Evolutionary conservation across 176 grass and related monocot species (phyloP), one percentile per base, ranked within the genome.

Genomic region (Melocanna baccifera): DNA sequence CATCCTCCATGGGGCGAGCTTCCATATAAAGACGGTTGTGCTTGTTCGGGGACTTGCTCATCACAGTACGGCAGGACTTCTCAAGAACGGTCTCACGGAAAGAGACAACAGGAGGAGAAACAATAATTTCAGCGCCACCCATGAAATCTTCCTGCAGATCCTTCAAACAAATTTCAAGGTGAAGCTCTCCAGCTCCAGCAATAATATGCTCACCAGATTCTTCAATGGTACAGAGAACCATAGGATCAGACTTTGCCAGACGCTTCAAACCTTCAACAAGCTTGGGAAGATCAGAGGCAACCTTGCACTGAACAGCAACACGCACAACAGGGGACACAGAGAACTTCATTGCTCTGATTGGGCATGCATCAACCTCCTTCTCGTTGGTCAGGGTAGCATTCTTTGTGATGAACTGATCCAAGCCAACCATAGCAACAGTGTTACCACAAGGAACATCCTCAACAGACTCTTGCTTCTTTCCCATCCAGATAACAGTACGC

Each of bases 261-360:
- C 94, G 91, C 62, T 97, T 97, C 67, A 96, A 83, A 63, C 91
- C 91, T 89, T 96, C 94, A 11, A 96, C 88, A 22, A 96, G 94
- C 78, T 96, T 96, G 20, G 94, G 94, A 47, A 96, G 85, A 71
- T 96, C 91, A 68, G 89, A 96, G 4, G 89, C 91, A 63, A 84
- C 52, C 89, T 93, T 96, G 84, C 94, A 93, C 84, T 96, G 88
- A 45, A 97, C 91, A 64, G 91, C 94, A 64, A 97, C 89, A 84
- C 94, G 89, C 72, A 97, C 91, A 43, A 93, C 89, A 78, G 89
- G 94, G 34, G 91, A 97, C 16, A 97, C 91, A 42, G 89, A 93
- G 57, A 97, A 93, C 62, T 97, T 96, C 94, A 96, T 96, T 51
- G 94, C 94, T 85, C 91, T 92, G 25, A 96, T 93, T n/a, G 94